These are phyloP conservation scores for Debaryomyces sp. DNA, from an alignment of 1,139 yeast species.

Conservation along the genomic window DNA sequence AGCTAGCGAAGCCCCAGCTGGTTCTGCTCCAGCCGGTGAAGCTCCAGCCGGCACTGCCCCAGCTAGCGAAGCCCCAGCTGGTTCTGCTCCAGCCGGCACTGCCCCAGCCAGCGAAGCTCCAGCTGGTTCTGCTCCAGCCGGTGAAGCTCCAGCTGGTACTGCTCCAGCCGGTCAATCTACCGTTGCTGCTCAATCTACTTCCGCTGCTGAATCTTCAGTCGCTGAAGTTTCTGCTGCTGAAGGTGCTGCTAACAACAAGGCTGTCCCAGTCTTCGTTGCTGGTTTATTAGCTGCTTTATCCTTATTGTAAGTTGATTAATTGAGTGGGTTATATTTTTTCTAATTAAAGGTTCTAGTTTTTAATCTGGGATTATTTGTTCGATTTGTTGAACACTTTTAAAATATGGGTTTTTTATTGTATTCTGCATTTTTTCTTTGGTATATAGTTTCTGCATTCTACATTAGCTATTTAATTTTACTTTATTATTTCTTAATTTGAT, in stretches of 20 bases:
- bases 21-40: conserved; percentile 9
- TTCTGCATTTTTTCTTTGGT: conserved; percentile 4
- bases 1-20: conserved; percentile 10
- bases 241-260: conserved; percentile 12
- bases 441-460: conserved; percentile 7
- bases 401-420: conserved; percentile 4
- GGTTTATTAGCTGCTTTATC: conserved; percentile 16
- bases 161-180: conserved; percentile 6
- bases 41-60: conserved; percentile 13
- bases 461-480: conserved; percentile 5
- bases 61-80: conserved; percentile 13
- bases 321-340: conserved; percentile 2
- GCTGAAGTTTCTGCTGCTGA: conserved; percentile 10
- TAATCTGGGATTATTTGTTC: background rate
- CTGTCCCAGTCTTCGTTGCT: conserved; percentile 15
- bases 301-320: conserved; percentile 10
- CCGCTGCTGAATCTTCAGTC: conserved; percentile 10
- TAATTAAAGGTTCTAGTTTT: background rate
- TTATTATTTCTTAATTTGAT: conserved; percentile 5
- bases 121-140: conserved; percentile 10
- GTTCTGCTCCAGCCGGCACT: conserved; percentile 9
- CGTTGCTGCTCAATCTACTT: conserved; percentile 10
- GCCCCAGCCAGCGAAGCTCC: conserved; percentile 8
- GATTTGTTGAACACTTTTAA: conserved; percentile 1
- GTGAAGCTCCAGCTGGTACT: conserved; percentile 12